Percentiles rank a stretch among this genome's conserved stretches.
Conservation (phyloP, 1,139 yeast genomes). For the Hemisphaericaspora xylanilytica region DNA sequence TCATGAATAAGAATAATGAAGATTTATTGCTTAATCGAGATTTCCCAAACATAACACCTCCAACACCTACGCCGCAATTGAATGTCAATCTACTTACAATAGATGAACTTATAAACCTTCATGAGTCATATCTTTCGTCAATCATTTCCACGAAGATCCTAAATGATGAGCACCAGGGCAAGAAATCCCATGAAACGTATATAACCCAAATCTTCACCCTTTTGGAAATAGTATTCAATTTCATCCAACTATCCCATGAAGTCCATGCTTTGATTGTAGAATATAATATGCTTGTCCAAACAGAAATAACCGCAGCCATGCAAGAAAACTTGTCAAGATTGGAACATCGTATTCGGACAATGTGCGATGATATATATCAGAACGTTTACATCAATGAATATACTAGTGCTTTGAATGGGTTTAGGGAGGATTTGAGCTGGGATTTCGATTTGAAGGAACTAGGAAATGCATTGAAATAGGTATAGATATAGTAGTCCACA, state of each 20-base stretch:
- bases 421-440: slow-evolving; percentile 28
- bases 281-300: slow-evolving; percentile 26
- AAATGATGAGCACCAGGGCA: slow-evolving; percentile 36
- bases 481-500: no score
- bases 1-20: slow-evolving; percentile 15
- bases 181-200: slow-evolving; percentile 36
- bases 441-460: slow-evolving; percentile 28
- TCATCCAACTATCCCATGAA: slow-evolving; percentile 46
- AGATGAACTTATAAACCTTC: slow-evolving; percentile 47
- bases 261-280: slow-evolving; percentile 33
- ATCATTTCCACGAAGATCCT: slow-evolving; percentile 43
- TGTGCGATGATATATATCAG: slow-evolving; percentile 24
- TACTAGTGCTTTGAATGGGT: slow-evolving; percentile 19
- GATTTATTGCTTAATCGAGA: slow-evolving; percentile 12
- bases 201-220: slow-evolving; percentile 47
- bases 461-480: slow-evolving; percentile 14
- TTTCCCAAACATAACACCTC: slow-evolving; percentile 9
- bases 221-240: slow-evolving; percentile 41
- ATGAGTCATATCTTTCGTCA: slow-evolving; percentile 35
- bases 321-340: slow-evolving; percentile 17
- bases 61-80: slow-evolving; percentile 6
- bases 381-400: slow-evolving; percentile 26
- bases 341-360: slow-evolving; percentile 22
- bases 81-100: slow-evolving; percentile 35
- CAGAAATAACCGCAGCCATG: slow-evolving; percentile 16